These are phyloP conservation scores for Quercus variabilis DNA, from an alignment of 306 rosid species.

Conservation along the genomic window DNA sequence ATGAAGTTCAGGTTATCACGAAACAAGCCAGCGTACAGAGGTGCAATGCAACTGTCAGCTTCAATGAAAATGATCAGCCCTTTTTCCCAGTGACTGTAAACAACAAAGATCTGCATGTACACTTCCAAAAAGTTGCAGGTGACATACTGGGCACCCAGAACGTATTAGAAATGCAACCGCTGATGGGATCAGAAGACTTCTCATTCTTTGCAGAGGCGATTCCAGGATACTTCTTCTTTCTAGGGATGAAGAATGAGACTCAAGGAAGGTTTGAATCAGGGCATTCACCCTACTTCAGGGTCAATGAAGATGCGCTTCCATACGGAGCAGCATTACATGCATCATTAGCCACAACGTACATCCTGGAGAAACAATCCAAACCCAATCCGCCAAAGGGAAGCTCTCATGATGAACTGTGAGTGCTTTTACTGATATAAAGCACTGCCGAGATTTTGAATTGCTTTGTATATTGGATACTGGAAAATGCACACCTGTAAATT, in stretches of 20 bases:
- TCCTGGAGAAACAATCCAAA: conserved; percentile 24
- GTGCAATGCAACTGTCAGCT: conserved; percentile 47
- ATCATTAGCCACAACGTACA: conserved; percentile 33
- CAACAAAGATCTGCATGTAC: conserved; percentile 30
- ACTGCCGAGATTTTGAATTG: background rate
- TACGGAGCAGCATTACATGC: conserved; percentile 53
- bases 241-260: conserved; percentile 40
- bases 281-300: conserved; percentile 34
- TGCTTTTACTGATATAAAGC: background rate
- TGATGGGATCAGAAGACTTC: conserved; percentile 50
- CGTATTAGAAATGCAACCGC: conserved; percentile 14
- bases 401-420: conserved; percentile 31
- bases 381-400: background rate
- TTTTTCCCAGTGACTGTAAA: conserved; percentile 32
- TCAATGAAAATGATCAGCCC: conserved; percentile 11
- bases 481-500: background rate
- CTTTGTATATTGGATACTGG: background rate
- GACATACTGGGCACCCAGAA: conserved; percentile 32
- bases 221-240: conserved; percentile 35
- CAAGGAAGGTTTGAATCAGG: conserved; percentile 14
- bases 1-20: conserved; percentile 34
- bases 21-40: conserved; percentile 48
- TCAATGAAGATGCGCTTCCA: conserved; percentile 46
- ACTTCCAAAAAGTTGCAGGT: conserved; percentile 24
- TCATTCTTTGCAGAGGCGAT: conserved; percentile 36